phyloP scores from a whole-genome alignment of 257 asterid genomes.

The Capsicum baccatum region DNA sequence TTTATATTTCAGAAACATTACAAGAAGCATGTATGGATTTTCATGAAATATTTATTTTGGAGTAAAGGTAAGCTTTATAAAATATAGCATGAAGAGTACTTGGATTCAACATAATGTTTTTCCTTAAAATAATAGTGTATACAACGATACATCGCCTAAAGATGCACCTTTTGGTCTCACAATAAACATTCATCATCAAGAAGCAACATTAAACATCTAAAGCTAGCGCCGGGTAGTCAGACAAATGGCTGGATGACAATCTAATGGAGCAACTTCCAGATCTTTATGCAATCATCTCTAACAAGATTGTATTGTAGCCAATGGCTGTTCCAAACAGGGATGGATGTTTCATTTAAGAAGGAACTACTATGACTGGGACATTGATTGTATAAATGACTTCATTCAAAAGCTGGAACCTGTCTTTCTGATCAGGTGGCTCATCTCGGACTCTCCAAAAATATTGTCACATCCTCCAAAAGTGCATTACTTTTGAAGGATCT shows the following conservation, averaged over 20 bases:
- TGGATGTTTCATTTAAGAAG: too few species aligned
- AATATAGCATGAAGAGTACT: neutral
- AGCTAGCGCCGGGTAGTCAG: neutral
- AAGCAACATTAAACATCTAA: neutral
- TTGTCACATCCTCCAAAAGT: neutral
- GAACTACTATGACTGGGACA: too few species aligned
- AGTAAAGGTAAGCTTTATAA: neutral
- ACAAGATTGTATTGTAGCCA: neutral
- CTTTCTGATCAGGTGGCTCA: too few species aligned
- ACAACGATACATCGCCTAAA: neutral
- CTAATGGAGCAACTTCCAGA: neutral
- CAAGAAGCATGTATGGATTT: neutral
- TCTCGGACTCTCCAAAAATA: too few species aligned
- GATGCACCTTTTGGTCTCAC: neutral
- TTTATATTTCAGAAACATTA: neutral
- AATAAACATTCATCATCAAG: conserved; percentile 20
- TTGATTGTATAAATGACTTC: too few species aligned
- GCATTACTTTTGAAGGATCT: neutral
- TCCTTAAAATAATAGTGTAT: neutral
- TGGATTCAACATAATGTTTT: neutral
- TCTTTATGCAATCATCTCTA: conserved; percentile 6
- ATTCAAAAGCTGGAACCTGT: too few species aligned
- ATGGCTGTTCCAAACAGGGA: too few species aligned
- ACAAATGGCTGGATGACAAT: conserved; percentile 10
- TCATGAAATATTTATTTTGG: neutral